These are phyloP conservation scores for Spathaspora jeffriesii DNA, from an alignment of 1,139 yeast genomes.

Conservation along the genomic window DNA sequence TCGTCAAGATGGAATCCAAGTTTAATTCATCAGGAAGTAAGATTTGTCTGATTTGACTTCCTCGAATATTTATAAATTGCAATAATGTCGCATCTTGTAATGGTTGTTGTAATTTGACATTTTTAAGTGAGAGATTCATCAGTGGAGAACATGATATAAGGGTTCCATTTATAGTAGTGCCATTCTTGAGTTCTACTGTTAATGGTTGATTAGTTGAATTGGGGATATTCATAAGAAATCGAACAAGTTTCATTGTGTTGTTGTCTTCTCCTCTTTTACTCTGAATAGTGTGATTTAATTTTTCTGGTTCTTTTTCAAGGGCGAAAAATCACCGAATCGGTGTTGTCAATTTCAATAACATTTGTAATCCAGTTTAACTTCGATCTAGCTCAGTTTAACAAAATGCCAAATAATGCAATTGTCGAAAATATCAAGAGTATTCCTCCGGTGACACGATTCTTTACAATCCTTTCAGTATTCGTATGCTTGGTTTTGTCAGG, in stretches of 20 bases:
- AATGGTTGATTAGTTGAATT: constrained; percentile 75
- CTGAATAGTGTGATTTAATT: neutral
- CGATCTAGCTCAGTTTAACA: too few species aligned
- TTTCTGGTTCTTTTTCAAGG: neutral
- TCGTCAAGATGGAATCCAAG: constrained; percentile 68
- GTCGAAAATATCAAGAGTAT: constrained; percentile 34
- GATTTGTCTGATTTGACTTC: constrained; percentile 85
- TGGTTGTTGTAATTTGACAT: constrained; percentile 73
- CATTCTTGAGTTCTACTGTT: constrained; percentile 91
- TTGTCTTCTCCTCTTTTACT: neutral
- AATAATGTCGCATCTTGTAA: constrained; percentile 73
- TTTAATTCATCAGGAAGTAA: constrained; percentile 88
- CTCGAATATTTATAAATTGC: constrained; percentile 85
- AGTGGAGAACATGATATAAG: constrained; percentile 83
- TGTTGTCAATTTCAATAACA: too few species aligned
- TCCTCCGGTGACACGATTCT: constrained; percentile 50
- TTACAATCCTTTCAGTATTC: constrained; percentile 36
- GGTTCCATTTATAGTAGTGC: constrained; percentile 49
- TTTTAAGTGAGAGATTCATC: constrained; percentile 87
- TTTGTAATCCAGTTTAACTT: too few species aligned
- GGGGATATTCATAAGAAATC: constrained; percentile 82
- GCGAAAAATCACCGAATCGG: too few species aligned
- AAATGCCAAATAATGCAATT: constrained; percentile 15
- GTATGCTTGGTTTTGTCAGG: constrained; percentile 26
- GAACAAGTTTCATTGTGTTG: constrained; percentile 42